Base-by-base conservation (phyloP, 2,329 filamentous ascomycete genomes). In the Arthrobotrys conoides region DNA sequence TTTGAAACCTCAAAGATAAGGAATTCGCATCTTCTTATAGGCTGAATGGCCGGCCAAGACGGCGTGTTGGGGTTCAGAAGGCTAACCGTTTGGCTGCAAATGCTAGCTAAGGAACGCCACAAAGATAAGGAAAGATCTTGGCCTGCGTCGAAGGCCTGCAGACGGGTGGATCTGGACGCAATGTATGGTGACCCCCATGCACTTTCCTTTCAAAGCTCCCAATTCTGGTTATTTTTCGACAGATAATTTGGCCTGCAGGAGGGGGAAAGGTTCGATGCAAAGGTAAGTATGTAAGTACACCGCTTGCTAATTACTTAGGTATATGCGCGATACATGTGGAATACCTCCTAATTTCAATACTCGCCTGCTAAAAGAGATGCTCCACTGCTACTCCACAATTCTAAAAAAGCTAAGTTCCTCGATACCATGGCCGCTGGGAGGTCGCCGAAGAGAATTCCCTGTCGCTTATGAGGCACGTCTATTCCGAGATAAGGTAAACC, bases 61-160 rank as follows among this genome's bases (percentile, higher is more conserved):
- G 73, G 73, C 55, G 67, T 38, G 67, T 67, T 64, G 51, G 66
- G 64, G 69, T 49, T 63, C 24, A 44, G 33, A 27, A 51, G 33
- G 63, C 33, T 44, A 75, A 12, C 71, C 46, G 55, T 69, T 76
- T 65, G 65, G 66, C 20, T 59, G 64, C 57, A 61, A 61, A 30
- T 44, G 36, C 57, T 61, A 18, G 33, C 53, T 46, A 69, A 64
- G 53, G 33, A 64, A 77, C 73, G 73, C 73, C 73, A 77, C 73
- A 77, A 53, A 77, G 73, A 77, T 77, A 77, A 77, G 73, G 63
- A 48, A 70, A 63, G 72, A 71, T 77, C 73, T 77, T 77, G 73
- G 73, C 73, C 73, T 77, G 72, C 72, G 59, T 76, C 59, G 72
- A 65, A 44, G 49, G 61, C 64, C 70, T 75, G 71, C 71, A 64